Base-by-base conservation (phyloP, 768 basidiomycete species). In the Scleroderma bovista region DNA sequence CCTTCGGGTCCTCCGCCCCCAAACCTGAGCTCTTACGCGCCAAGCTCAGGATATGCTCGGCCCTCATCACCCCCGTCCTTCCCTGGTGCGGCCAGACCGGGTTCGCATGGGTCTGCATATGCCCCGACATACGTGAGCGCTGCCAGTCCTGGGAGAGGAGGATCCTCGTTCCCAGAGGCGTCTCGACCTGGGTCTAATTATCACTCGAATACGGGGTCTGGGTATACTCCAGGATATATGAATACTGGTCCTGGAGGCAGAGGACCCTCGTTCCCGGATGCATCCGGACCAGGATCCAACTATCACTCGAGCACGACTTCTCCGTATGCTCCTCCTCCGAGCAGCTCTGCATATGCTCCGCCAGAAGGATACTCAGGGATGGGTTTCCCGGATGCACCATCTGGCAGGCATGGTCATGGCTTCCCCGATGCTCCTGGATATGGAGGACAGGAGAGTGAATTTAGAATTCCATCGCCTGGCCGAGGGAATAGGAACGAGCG, bases 371-470 rank as follows among this genome's bases (percentile, higher is more conserved):
- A 43, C 26, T 23, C 15, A 16, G 41, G 15, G 13, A 42, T 44
- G 38, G 48, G 33, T 10, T 57, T 55, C 29, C 49, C 56, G n/a
- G 23, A 26, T 5, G 58, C 59, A 16, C 61, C 56, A 26, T 47
- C 56, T 52, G 67, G 57, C 34, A 60, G 61, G 39, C 26, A 29
- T 29, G 66, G 66, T 0, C 71, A 67, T 41, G 59, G 55, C 15
- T 76, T 75, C 61, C 75, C 75, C 24, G 67, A 64, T 37, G 63
- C 65, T 6, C 64, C 63, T 37, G 58, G 59, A 16, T 69, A 67
- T 51, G 64, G 64, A 36, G 61, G 53, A n/a, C 50, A 49, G 33
- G 33, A 42, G 10, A 31, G 20, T 37, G 46, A 26, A 16, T 57
- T 47, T 42, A 43, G 41, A n/a, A 12, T 29, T 17, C 43, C 51